Evolutionary conservation across 345 rosid species (phyloP).

Genomic region (Physaria fendleri): DNA sequence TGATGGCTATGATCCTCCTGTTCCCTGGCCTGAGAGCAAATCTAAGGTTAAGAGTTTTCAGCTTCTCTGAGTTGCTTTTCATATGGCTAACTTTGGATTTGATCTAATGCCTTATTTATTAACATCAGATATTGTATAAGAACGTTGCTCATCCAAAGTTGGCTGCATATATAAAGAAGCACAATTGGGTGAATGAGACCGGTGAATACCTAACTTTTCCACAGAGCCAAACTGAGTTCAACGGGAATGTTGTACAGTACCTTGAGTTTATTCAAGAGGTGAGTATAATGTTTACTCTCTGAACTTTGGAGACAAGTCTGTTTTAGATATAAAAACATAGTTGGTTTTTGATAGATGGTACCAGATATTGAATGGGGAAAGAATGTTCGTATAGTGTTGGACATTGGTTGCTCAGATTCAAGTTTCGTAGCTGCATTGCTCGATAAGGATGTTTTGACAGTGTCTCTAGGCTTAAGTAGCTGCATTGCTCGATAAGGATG

Average conservation of each 20-base stretch:
- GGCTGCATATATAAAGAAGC: slow-evolving; percentile 64
- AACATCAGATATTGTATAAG: slow-evolving; percentile 57
- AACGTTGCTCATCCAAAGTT: slow-evolving; percentile 94
- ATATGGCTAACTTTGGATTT: neutral
- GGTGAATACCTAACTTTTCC: slow-evolving; percentile 74
- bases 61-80: slow-evolving; percentile 5
- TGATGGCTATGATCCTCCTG: slow-evolving; percentile 66
- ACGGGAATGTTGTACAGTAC: slow-evolving; percentile 75
- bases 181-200: slow-evolving; percentile 58
- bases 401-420: slow-evolving; percentile 68
- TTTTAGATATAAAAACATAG: slow-evolving; percentile 27
- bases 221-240: slow-evolving; percentile 61
- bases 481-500: slow-evolving; percentile 72
- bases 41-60: slow-evolving; percentile 43
- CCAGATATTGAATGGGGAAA: slow-evolving; percentile 99
- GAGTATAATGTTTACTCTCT: slow-evolving; percentile 14
- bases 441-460: slow-evolving; percentile 69
- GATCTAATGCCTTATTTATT: slow-evolving; percentile 20
- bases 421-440: slow-evolving; percentile 70
- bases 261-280: slow-evolving; percentile 96
- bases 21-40: slow-evolving; percentile 81
- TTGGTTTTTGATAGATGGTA: slow-evolving; percentile 70
- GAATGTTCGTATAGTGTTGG: slow-evolving; percentile 83
- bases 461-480: slow-evolving; percentile 67
- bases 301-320: slow-evolving; percentile 1